Evolutionary conservation across 345 rosid species (phyloP).

Genomic region (Brassica rapa): DNA sequence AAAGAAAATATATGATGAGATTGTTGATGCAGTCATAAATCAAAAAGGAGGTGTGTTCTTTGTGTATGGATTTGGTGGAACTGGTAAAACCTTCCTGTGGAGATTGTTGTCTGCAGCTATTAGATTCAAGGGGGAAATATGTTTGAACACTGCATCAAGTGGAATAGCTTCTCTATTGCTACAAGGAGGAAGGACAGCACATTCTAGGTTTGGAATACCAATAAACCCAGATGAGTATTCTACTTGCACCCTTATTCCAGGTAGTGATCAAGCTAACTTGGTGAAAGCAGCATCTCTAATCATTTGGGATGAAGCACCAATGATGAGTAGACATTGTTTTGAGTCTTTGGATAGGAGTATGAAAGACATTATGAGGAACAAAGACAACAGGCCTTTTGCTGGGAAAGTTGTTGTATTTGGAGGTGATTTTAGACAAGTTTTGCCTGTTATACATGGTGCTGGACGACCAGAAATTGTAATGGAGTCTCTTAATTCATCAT

Average conservation of each 20-base stretch:
- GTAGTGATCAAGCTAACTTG: neutral
- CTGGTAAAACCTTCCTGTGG: neutral
- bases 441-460: neutral
- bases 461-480: neutral
- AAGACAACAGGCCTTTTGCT: neutral
- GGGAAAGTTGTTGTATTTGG: neutral
- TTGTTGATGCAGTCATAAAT: neutral
- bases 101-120: neutral
- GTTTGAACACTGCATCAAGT: neutral
- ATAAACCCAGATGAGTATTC: neutral
- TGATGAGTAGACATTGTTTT: neutral
- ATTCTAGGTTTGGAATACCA: neutral
- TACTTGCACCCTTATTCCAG: neutral
- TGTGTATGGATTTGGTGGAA: neutral
- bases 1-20: neutral
- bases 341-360: neutral
- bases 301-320: neutral
- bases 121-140: neutral
- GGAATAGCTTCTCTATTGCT: neutral
- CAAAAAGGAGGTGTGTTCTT: neutral
- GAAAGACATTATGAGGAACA: neutral
- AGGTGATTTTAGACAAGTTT: neutral
- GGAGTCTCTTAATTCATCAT: neutral
- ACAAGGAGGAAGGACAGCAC: neutral
- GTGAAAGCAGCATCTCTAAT: neutral